Evolutionary conservation across 2,329 filamentous ascomycete species (phyloP).

Genomic region (Hypoxylon sp.): DNA sequence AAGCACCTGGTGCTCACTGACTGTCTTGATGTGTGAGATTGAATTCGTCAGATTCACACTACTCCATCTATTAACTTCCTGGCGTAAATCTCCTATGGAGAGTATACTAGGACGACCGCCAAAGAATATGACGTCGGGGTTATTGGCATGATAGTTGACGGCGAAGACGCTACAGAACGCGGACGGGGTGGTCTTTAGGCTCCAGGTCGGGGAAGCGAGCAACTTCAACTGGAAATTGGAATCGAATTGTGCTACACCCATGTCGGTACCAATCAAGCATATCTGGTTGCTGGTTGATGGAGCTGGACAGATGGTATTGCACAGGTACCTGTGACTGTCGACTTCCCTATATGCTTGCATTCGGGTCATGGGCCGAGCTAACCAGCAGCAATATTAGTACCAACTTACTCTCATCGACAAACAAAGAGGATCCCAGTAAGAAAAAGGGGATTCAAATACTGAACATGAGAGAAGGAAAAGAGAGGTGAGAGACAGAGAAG

Average conservation of each 20-base stretch:
- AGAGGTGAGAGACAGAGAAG: background rate
- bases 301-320: constrained; percentile 55
- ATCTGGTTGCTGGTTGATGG: constrained; percentile 56
- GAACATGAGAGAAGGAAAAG: background rate
- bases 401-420: background rate
- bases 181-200: background rate
- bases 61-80: constrained; percentile 39
- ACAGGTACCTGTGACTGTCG: background rate
- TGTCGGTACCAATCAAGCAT: constrained; percentile 65
- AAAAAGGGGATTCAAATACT: background rate
- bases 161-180: constrained; percentile 62
- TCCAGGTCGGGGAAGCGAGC: constrained; percentile 3
- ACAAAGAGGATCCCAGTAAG: background rate
- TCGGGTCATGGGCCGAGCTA: background rate
- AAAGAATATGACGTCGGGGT: constrained; percentile 64
- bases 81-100: constrained; percentile 63
- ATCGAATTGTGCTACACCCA: constrained; percentile 61
- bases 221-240: constrained; percentile 55
- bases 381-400: background rate
- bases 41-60: constrained; percentile 57
- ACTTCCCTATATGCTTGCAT: background rate
- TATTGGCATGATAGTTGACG: constrained; percentile 63
- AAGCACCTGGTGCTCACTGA: constrained; percentile 66
- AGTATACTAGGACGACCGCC: constrained; percentile 67
- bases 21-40: constrained; percentile 65